Evolutionary conservation across 1,139 yeast genomes (phyloP), one percentile per base, ranked within the genome.

Genomic region (Groenewaldozyma auringiensis): DNA sequence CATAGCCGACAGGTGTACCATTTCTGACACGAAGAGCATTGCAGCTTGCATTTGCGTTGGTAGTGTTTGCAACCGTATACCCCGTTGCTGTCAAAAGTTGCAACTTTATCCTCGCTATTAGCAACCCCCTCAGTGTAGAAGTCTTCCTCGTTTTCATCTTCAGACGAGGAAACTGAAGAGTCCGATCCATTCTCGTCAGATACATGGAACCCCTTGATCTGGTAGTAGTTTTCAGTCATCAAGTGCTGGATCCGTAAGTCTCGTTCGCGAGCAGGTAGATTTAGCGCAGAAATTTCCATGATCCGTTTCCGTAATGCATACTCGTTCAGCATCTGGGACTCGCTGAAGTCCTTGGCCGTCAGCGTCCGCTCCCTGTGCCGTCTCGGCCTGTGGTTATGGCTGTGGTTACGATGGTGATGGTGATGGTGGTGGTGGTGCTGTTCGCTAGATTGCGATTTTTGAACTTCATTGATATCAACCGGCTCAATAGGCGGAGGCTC

Each of bases 1-100:
- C 97, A 88, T 55, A 85, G 77, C 14, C 95, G 75, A 63, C 97
- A 88, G 1, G 87, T 68, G 55, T 71, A 81, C 94, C 95, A 89
- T 56, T 73, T 71, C 39, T 67, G 65, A 60, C 97, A 88, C 1
- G 74, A 71, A 6, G 84, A 74, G 60, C 97, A 88, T 59, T 86
- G 94, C 45, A 85, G 64, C 61, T 88, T 87, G 65, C 95, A 87
- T 51, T 82, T 83, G 25, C 94, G 70, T 59, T 79, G 84, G 64
- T 89, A 89, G 64, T 89, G 97, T 21, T 67, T 67, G 62, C 97
- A 89, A 2, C 96, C 96, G 29, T 81, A 62, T 2, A 62, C 64
- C 25, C 64, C 63, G 47, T 75, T 73, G 4, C 18, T 25, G 54
- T 71, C 70, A 57, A 71, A 84, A 0, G 82, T 68, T 2, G 83